Conservation (phyloP, 768 basidiomycete genomes). For the Kwoniella heveanensis region DNA sequence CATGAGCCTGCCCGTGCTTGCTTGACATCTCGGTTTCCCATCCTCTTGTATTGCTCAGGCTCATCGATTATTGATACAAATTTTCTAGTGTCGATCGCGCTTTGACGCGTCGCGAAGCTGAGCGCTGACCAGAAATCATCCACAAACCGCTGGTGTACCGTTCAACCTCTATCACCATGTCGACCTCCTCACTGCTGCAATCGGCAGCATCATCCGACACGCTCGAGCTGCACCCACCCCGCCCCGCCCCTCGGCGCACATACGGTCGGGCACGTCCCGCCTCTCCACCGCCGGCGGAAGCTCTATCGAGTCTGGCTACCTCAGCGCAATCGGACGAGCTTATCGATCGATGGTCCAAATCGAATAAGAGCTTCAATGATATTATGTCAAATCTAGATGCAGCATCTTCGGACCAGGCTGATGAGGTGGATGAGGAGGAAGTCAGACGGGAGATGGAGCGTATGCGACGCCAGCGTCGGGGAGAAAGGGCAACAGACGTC, state of each 20-base stretch:
- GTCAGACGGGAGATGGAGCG: constrained; percentile 23
- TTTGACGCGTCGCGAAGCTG: background rate
- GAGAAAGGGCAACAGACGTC: background rate
- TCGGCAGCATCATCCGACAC: constrained; percentile 13
- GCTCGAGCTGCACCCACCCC: constrained; percentile 14
- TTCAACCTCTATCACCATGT: background rate
- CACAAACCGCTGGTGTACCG: too few species aligned
- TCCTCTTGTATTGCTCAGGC: too few species aligned
- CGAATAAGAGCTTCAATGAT: constrained; percentile 16
- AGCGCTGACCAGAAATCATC: too few species aligned
- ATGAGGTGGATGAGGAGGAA: constrained; percentile 21
- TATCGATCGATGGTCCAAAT: constrained; percentile 19
- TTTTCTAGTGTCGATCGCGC: too few species aligned
- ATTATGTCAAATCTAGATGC: constrained; percentile 19
- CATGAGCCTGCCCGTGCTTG: too few species aligned
- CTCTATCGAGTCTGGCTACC: background rate
- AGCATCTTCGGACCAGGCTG: constrained; percentile 11
- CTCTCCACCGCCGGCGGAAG: constrained; percentile 11
- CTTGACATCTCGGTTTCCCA: too few species aligned
- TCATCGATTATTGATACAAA: too few species aligned
- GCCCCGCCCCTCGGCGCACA: constrained; percentile 19
- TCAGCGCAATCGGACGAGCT: constrained; percentile 18
- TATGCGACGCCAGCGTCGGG: constrained; percentile 28
- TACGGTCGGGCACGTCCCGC: constrained; percentile 18
- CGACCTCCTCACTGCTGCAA: background rate